Base-by-base conservation (phyloP, 495 filamentous ascomycete genomes). In the Cercophora sp. region DNA sequence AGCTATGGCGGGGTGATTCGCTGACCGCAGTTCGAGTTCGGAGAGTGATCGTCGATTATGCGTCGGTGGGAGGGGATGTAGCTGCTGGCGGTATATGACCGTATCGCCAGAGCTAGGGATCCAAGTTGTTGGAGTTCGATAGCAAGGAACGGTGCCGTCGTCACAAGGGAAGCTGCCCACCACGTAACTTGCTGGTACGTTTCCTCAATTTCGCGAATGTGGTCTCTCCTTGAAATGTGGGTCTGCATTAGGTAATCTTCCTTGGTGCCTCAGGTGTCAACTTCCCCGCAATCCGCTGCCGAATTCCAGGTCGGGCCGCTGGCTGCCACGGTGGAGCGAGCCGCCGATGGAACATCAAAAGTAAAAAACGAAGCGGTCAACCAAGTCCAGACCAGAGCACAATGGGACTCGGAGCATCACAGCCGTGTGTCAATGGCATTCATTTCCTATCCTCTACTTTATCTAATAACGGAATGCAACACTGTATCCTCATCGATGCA, bases 131-230 rank as follows among this genome's bases (percentile, higher is more conserved):
- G 45, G 31, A 23, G 15, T 35, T 35, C 49, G 32, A 37, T 44
- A 45, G 48, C 22, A 18, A 27, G 43, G 16, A 22, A 46, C 22
- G 31, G 44, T 16, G 36, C 19, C 23, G 53, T 22, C 22, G 57
- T 58, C 50, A 41, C 48, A 18, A 50, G 39, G 58, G 27, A 49
- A 54, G 51, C 16, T 61, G 62, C 57, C 60, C 57, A 62, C 64
- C 62, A 65, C 64, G 64, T 65, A 57, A 59, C 57, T 35, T 50
- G 62, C 59, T 48, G 55, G 55, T 42, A 41, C 51, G 52, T 51
- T 58, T 54, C 26, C 43, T 49, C 57, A 67, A 65, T 58, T 67
- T 65, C 64, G 60, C 64, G 55, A 58, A 65, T 67, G 60, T 67
- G 64, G 64, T 65, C 48, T 55, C 48, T 43, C 43, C 43, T 53